phyloP scores from a whole-genome alignment of 345 rosid genomes.

The Carallia pectinifolia region DNA sequence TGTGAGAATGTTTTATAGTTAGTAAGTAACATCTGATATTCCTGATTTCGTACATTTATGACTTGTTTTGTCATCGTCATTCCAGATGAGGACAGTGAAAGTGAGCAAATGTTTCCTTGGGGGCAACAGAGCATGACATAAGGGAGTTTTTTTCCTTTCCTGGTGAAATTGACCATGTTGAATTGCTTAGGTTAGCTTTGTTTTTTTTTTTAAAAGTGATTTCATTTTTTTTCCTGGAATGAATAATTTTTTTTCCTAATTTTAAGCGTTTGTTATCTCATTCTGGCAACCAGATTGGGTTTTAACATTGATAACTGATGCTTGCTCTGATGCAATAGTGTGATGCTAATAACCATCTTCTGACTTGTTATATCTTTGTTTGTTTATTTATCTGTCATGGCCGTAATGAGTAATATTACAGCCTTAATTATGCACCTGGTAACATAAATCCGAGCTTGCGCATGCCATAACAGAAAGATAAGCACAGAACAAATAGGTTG shows the following conservation, averaged over 20 bases:
- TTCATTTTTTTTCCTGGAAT: neutral
- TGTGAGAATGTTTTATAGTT: too few relatives aligned
- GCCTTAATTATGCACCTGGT: too few relatives aligned
- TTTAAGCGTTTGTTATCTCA: neutral
- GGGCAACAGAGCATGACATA: slow-evolving; percentile 67
- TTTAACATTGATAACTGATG: neutral
- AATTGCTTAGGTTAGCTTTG: slow-evolving; percentile 48
- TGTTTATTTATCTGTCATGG: too few relatives aligned
- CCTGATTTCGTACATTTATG: too few relatives aligned
- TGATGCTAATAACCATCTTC: neutral
- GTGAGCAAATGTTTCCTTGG: slow-evolving; percentile 62
- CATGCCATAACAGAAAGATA: too few relatives aligned
- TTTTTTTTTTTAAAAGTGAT: neutral
- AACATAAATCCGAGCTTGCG: too few relatives aligned
- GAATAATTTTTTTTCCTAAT: neutral
- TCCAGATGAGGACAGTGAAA: slow-evolving; percentile 65
- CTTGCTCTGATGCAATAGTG: neutral
- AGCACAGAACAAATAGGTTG: too few relatives aligned
- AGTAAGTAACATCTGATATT: too few relatives aligned
- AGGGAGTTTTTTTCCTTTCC: slow-evolving; percentile 93
- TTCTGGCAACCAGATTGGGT: neutral
- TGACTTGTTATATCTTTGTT: neutral
- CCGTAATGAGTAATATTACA: too few relatives aligned
- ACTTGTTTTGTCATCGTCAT: slow-evolving; percentile 1
- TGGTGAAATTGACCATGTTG: slow-evolving; percentile 69